These are phyloP conservation scores for Diaporthe batatas DNA, from an alignment of 2,329 filamentous ascomycete species.

Conservation along the genomic window DNA sequence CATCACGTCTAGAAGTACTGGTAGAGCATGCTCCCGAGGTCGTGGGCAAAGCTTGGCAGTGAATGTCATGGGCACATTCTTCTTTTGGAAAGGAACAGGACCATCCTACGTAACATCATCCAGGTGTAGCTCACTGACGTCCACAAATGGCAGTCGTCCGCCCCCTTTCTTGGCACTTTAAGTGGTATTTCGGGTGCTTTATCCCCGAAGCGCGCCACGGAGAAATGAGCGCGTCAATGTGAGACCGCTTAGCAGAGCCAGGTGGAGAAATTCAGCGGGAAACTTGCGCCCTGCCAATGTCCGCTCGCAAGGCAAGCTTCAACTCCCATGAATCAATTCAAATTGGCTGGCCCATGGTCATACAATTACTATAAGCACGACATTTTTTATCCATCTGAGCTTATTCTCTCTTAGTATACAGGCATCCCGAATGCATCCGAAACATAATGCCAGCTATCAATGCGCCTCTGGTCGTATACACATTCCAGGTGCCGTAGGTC, in stretches of 20 bases:
- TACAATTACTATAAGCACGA: slow-evolving; percentile 1
- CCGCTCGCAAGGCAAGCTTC: slow-evolving; percentile 7
- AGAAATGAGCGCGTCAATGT: slow-evolving; percentile 13
- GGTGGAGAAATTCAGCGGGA: slow-evolving; percentile 24
- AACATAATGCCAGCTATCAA: too few relatives aligned
- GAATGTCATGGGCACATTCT: background rate
- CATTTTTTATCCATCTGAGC: slow-evolving; percentile 19
- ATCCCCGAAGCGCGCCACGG: slow-evolving; percentile 29
- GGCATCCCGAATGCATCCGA: too few relatives aligned
- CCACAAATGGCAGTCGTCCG: background rate
- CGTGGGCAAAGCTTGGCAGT: background rate
- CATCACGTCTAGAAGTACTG: background rate
- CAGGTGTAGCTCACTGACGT: background rate
- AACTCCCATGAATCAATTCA: slow-evolving; percentile 23
- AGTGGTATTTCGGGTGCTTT: slow-evolving; percentile 30
- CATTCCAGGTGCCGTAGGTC: slow-evolving; percentile 47
- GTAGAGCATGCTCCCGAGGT: background rate
- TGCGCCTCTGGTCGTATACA: slow-evolving; percentile 40
- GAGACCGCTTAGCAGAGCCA: slow-evolving; percentile 25
- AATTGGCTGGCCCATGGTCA: background rate
- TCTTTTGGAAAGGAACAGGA: slow-evolving; percentile 14
- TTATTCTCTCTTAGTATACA: slow-evolving; percentile 37
- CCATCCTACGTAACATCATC: slow-evolving; percentile 23
- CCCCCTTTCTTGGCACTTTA: slow-evolving; percentile 16
- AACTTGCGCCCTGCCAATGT: slow-evolving; percentile 19